Evolutionary conservation across 1,139 yeast species (phyloP).

Genomic region (Yamadazyma triangularis): DNA sequence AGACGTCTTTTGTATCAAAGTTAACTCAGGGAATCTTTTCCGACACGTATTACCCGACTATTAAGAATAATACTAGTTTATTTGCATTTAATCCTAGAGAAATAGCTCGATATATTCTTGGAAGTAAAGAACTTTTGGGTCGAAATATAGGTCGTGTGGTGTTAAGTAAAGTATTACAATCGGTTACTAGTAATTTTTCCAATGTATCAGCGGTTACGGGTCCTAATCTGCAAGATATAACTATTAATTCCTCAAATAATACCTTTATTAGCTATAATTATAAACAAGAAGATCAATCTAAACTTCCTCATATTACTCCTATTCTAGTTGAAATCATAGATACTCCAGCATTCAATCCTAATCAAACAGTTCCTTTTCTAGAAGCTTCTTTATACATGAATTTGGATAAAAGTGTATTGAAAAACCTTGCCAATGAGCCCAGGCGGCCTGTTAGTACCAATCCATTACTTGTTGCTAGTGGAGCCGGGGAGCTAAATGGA

Average conservation of each 20-base stretch:
- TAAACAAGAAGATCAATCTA: conserved; percentile 16
- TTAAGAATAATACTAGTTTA: conserved; percentile 48
- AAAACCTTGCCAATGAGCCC: conserved; percentile 64
- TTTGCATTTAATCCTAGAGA: conserved; percentile 50
- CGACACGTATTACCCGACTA: conserved; percentile 67
- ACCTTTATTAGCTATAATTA: conserved; percentile 20
- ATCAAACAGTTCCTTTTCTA: conserved; percentile 62
- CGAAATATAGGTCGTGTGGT: conserved; percentile 10
- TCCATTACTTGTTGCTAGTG: conserved; percentile 69
- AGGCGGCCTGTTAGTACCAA: conserved; percentile 59
- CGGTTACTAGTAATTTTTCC: not conserved
- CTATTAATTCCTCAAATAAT: conserved; percentile 16
- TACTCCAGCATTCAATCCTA: conserved; percentile 65
- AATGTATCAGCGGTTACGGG: too few species aligned
- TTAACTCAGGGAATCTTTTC: conserved; percentile 43
- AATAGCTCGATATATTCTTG: conserved; percentile 12
- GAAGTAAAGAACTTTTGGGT: not conserved
- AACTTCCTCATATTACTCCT: conserved; percentile 49
- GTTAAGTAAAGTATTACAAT: conserved; percentile 27
- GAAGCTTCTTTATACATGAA: conserved; percentile 65
- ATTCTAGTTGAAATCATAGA: conserved; percentile 65
- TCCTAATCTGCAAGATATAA: too few species aligned
- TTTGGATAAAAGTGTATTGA: conserved; percentile 53
- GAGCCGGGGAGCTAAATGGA: conserved; percentile 73
- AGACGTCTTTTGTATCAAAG: conserved; percentile 49